These are phyloP conservation scores for Penicillium glabrum DNA, from an alignment of 2,329 filamentous ascomycete genomes.

Conservation along the genomic window DNA sequence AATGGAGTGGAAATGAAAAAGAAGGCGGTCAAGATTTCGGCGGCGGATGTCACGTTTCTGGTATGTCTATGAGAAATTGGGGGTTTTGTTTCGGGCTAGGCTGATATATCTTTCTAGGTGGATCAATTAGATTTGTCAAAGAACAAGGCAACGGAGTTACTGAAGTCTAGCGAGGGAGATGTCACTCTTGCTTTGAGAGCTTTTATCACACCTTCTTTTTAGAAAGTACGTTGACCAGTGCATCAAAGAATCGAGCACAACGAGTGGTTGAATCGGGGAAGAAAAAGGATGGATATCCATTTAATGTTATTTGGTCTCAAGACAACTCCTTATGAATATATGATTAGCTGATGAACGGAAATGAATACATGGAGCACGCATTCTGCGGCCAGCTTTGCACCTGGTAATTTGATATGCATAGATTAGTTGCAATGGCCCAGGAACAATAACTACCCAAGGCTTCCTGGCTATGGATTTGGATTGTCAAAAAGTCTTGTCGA, in stretches of 20 bases:
- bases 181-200: constrained; percentile 41
- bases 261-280: neutral
- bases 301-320: neutral
- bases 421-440: neutral
- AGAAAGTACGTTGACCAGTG: neutral
- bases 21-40: constrained; percentile 46
- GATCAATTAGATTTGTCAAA: constrained; percentile 49
- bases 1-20: constrained; percentile 30
- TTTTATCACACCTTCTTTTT: constrained; percentile 35
- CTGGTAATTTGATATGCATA: neutral
- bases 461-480: neutral
- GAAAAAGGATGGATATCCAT: neutral
- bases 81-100: neutral
- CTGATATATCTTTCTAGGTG: constrained; percentile 22
- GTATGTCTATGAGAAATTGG: constrained; percentile 34
- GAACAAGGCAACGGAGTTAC: constrained; percentile 47
- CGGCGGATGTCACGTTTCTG: constrained; percentile 48
- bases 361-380: neutral
- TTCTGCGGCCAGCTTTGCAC: neutral
- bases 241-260: neutral
- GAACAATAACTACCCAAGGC: neutral
- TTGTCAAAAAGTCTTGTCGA: neutral
- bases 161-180: constrained; percentile 49
- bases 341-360: neutral
- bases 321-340: neutral